Percentiles rank a stretch among this genome's conserved stretches.
Conservation (phyloP, 495 filamentous ascomycete species). For the Tuber melanosporum region DNA sequence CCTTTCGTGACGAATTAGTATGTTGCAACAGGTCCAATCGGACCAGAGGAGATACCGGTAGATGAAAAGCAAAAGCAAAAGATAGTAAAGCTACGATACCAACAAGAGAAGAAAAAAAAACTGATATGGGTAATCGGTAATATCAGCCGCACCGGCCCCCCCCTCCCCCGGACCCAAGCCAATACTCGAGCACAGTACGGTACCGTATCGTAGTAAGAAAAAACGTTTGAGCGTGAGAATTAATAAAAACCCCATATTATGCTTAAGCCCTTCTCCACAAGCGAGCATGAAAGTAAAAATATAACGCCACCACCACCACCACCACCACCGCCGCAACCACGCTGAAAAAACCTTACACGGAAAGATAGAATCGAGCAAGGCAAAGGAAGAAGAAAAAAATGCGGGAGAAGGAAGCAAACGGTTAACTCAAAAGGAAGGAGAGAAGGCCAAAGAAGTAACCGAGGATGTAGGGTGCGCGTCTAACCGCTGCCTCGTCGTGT, state of each 20-base stretch:
- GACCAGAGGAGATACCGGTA: too few species aligned
- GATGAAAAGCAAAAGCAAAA: constrained; percentile 5
- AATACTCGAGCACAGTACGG: background rate
- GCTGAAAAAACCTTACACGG: background rate
- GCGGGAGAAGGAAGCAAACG: background rate
- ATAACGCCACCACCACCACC: background rate
- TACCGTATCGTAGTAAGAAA: background rate
- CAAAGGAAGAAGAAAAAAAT: background rate
- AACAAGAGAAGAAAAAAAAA: background rate
- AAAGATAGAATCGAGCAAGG: background rate
- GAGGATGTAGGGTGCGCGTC: constrained; percentile 1
- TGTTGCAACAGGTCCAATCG: background rate
- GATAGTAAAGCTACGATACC: background rate
- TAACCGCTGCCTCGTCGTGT: constrained; percentile 30
- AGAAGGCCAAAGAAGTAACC: background rate
- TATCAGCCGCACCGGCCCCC: background rate
- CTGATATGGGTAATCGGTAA: background rate
- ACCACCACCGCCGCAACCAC: background rate
- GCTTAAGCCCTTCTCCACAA: background rate
- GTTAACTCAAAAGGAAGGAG: background rate
- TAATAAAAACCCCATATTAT: constrained; percentile 1
- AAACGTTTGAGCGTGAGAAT: background rate
- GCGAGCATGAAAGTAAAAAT: background rate
- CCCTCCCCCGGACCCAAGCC: background rate
- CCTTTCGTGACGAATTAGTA: background rate